A percentile compares a stretch with the other conserved stretches of the same genome.
Conservation (phyloP, 805 yeast genomes). For the Grigorovia humatica region DNA sequence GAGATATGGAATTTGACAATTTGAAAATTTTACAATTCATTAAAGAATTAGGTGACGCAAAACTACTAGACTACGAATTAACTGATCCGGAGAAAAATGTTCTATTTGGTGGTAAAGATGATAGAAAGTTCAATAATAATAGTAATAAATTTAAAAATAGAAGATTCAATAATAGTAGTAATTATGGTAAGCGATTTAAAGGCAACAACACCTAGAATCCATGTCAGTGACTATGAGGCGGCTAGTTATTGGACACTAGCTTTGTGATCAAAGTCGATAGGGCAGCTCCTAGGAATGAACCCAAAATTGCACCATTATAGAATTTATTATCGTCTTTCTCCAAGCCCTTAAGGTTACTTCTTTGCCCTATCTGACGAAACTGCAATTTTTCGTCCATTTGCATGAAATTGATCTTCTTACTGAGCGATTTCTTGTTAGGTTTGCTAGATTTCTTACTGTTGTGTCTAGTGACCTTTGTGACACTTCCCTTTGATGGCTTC, state of each 20-base stretch:
- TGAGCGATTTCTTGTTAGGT: too few relatives aligned
- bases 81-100: slow-evolving; percentile 24
- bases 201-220: slow-evolving; percentile 1
- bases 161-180: slow-evolving; percentile 1
- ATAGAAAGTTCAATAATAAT: slow-evolving; percentile 6
- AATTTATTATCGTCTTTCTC: slow-evolving; percentile 10
- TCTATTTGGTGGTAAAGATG: slow-evolving; percentile 17
- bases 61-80: slow-evolving; percentile 22
- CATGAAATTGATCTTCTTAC: too few relatives aligned
- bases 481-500: too few relatives aligned
- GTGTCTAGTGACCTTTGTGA: too few relatives aligned
- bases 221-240: background rate
- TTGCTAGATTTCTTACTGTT: too few relatives aligned
- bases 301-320: slow-evolving; percentile 20
- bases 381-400: background rate
- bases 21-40: slow-evolving; percentile 32
- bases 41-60: slow-evolving; percentile 28
- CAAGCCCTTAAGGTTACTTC: background rate
- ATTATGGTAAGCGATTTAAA: background rate
- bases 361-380: background rate
- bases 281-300: slow-evolving; percentile 25
- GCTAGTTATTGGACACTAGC: slow-evolving; percentile 1
- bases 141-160: slow-evolving; percentile 2
- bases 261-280: slow-evolving; percentile 15
- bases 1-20: slow-evolving; percentile 37